Percentiles rank a stretch among this genome's conserved stretches.
These are phyloP conservation scores for Blastomyces silverae DNA, from an alignment of 2,329 filamentous ascomycete genomes.

Conservation along the genomic window DNA sequence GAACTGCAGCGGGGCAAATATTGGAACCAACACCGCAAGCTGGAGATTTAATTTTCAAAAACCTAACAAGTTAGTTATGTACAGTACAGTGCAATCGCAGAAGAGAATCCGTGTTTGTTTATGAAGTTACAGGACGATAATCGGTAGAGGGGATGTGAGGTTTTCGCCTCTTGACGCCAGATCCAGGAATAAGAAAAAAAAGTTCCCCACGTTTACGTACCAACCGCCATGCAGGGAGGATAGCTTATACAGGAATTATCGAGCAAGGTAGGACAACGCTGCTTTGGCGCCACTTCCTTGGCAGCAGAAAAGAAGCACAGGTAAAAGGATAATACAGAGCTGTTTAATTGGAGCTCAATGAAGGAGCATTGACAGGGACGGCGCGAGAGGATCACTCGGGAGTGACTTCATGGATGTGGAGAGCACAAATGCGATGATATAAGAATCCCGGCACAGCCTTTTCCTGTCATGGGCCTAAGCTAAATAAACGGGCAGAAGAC, in stretches of 20 bases:
- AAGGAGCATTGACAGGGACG: background rate
- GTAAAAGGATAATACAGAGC: background rate
- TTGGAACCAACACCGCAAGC: background rate
- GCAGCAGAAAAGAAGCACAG: background rate
- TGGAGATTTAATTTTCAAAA: background rate
- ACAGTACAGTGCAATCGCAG: background rate
- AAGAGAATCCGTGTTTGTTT: background rate
- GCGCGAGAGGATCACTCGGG: background rate
- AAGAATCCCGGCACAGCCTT: background rate
- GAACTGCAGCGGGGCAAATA: background rate
- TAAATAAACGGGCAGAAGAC: background rate
- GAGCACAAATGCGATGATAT: background rate
- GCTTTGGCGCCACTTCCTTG: constrained; percentile 10
- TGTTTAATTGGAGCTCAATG: background rate
- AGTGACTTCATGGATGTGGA: constrained; percentile 9
- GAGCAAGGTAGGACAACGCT: constrained; percentile 6
- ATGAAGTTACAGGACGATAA: background rate
- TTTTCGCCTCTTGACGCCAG: background rate
- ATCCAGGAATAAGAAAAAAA: constrained; percentile 2
- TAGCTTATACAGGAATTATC: background rate
- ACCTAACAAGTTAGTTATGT: background rate
- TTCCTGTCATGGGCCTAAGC: background rate
- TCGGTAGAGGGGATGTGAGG: no score
- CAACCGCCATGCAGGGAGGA: background rate
- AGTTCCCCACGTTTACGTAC: constrained; percentile 6